Evolutionary conservation across 164 flowering plant species (phyloP), one percentile per base, ranked within the genome.

Genomic region (Akebia trifoliata): DNA sequence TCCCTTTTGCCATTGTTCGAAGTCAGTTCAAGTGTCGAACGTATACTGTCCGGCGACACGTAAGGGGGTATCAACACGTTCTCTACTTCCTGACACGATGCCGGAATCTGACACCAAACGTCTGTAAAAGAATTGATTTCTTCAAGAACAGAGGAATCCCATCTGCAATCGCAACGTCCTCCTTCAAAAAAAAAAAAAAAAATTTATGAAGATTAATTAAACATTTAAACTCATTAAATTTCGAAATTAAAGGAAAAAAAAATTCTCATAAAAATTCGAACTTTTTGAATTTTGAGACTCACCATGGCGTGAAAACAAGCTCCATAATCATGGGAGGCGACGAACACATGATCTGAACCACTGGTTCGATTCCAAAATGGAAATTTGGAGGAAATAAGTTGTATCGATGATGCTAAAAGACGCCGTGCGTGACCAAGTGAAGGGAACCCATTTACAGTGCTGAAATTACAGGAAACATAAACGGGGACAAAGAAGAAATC

Each of bases 401-500:
- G 32, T 1, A 93, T 72, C 1, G 97, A 96, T 1, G 90, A 78
- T 8, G 75, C 24, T 0, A 93, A 6, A 0, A 87, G 80, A 3
- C 72, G 29, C 3, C 95, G 73, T 0, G 99, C 96, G 36, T 93
- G 96, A 46, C 89, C 85, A 28, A 87, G 74, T 6, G 95, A 84
- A 1, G 99, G 99, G 64, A 90, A 90, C 45, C 99, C 99, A 68
- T 90, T 90, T 0, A 66, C 72, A 22, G 83, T 74, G 74, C 94
- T 87, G 79, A 90, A 93, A 50, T 93, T 90, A 73, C 99, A 93
- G 29, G 97, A 80, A 0, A 87, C 94, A 57, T 93, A 93, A 34
- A 90, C 97, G 0, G 99, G 99, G 29, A 90, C 95, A 56, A 87
- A 90, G 84, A 90, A 93, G 74, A 90, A 93, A 59, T 90, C 90